Conservation (phyloP, 2,329 filamentous ascomycete species). For the Paraphoma sp. region DNA sequence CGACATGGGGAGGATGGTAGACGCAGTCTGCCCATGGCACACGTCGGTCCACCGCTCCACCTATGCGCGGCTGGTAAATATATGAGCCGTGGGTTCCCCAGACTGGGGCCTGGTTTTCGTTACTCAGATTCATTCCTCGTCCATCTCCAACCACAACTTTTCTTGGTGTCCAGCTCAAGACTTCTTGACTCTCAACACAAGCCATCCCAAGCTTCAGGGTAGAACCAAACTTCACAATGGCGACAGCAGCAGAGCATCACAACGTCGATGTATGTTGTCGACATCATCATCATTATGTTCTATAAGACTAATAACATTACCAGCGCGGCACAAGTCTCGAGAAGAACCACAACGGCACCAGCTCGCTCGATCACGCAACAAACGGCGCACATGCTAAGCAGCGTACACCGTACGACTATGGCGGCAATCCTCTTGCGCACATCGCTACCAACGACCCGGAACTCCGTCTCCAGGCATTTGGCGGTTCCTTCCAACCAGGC, state of each 20-base stretch:
- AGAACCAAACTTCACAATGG: constrained; percentile 41
- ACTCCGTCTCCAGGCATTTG: constrained; percentile 55
- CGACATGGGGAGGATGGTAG: not conserved
- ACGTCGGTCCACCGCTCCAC: constrained; percentile 37
- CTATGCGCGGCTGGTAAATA: constrained; percentile 35
- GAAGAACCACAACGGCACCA: constrained; percentile 40
- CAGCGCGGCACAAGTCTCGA: constrained; percentile 32
- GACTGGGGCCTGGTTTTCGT: constrained; percentile 18
- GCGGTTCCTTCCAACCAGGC: constrained; percentile 61
- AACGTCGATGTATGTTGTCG: constrained; percentile 33
- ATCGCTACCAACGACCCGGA: constrained; percentile 57
- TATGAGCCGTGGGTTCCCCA: constrained; percentile 42
- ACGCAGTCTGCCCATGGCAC: constrained; percentile 37
- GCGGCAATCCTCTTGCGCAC: constrained; percentile 61
- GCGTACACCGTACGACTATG: constrained; percentile 57
- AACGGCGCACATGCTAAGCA: constrained; percentile 40
- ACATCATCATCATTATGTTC: not conserved
- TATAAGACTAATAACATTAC: constrained; percentile 10
- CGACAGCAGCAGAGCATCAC: constrained; percentile 50
- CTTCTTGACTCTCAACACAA: not conserved
- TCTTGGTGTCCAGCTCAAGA: not conserved
- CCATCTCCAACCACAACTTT: not conserved
- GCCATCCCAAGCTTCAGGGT: constrained; percentile 4
- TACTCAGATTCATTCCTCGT: constrained; percentile 27
- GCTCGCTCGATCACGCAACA: constrained; percentile 50